Percentiles rank a stretch among this genome's conserved stretches.
Evolutionary conservation across 768 basidiomycete genomes (phyloP).

Genomic region (Kwoniella dejecticola): DNA sequence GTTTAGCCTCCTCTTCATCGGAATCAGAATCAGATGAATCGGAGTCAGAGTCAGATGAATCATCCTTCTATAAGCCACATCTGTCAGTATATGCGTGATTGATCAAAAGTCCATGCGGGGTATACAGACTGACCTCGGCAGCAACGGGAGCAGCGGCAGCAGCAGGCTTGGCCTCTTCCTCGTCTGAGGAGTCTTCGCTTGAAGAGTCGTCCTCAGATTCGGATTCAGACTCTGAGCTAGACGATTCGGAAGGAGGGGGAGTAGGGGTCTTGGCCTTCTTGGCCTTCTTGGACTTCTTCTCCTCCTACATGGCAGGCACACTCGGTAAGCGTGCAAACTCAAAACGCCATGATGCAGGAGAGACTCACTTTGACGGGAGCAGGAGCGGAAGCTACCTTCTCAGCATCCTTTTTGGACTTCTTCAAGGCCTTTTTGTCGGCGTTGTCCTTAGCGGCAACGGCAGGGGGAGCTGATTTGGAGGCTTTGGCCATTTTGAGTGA

Average conservation of each 20-base stretch:
- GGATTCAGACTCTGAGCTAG: constrained; percentile 37
- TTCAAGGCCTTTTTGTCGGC: constrained; percentile 45
- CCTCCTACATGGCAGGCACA: constrained; percentile 13
- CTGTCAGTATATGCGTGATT: no score
- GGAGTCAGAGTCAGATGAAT: constrained; percentile 47
- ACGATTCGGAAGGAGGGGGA: constrained; percentile 37
- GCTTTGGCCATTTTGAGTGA: constrained; percentile 45
- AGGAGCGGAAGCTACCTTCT: constrained; percentile 29
- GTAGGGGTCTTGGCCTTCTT: constrained; percentile 44
- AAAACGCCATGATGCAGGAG: no score
- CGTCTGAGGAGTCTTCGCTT: constrained; percentile 41
- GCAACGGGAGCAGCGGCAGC: constrained; percentile 38
- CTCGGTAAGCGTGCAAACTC: background rate
- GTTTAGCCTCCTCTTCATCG: constrained; percentile 57
- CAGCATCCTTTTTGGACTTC: constrained; percentile 44
- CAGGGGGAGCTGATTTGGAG: constrained; percentile 38
- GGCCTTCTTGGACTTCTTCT: constrained; percentile 43
- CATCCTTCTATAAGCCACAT: constrained; percentile 2
- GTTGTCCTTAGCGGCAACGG: constrained; percentile 43
- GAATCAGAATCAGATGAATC: constrained; percentile 54
- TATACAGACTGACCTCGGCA: constrained; percentile 31
- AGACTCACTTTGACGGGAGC: constrained; percentile 33
- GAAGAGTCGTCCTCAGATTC: constrained; percentile 28
- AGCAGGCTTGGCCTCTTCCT: constrained; percentile 46
- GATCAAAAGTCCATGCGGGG: background rate